Conservation (phyloP, 1,284 basidiomycete species). For the Ceratobasidium sp. region DNA sequence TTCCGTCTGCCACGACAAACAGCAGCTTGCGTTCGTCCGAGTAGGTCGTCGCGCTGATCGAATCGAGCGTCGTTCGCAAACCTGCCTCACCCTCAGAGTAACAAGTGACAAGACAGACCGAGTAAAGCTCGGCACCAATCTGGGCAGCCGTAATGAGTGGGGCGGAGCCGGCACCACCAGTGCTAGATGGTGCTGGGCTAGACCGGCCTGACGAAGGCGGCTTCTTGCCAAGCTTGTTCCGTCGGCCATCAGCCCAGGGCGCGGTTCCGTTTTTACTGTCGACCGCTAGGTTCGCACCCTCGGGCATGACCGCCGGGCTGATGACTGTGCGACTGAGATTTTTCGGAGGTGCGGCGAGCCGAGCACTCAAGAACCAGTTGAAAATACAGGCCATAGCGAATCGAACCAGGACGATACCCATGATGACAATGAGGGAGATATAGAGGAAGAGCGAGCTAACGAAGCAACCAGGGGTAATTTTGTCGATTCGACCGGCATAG, state of each 20-base stretch:
- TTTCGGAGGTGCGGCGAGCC: slow-evolving; percentile 76
- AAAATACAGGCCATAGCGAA: slow-evolving; percentile 97
- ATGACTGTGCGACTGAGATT: slow-evolving; percentile 79
- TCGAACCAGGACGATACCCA: slow-evolving; percentile 87
- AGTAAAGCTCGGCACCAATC: slow-evolving; percentile 93
- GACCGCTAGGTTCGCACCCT: slow-evolving; percentile 89
- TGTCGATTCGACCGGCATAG: slow-evolving; percentile 94
- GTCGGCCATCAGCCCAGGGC: slow-evolving; percentile 81
- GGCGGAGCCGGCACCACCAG: slow-evolving; percentile 43
- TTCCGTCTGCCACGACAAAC: slow-evolving; percentile 96
- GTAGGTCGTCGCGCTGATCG: slow-evolving; percentile 89
- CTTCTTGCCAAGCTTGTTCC: slow-evolving; percentile 46
- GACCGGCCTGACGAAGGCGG: slow-evolving; percentile 1
- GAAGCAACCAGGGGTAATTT: slow-evolving; percentile 95
- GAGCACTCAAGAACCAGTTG: slow-evolving; percentile 91
- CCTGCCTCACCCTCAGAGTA: slow-evolving; percentile 97
- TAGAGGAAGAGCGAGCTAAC: slow-evolving; percentile 91
- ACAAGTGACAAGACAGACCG: slow-evolving; percentile 94
- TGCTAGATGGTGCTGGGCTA: slow-evolving; percentile 2
- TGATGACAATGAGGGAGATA: slow-evolving; percentile 88
- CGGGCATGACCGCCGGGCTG: slow-evolving; percentile 93
- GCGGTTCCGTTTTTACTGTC: slow-evolving; percentile 90
- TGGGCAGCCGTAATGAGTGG: slow-evolving; percentile 80
- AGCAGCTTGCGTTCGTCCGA: slow-evolving; percentile 91
- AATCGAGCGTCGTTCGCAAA: slow-evolving; percentile 89